Conservation (phyloP, 805 yeast species). For the Lachancea quebecensis region DNA sequence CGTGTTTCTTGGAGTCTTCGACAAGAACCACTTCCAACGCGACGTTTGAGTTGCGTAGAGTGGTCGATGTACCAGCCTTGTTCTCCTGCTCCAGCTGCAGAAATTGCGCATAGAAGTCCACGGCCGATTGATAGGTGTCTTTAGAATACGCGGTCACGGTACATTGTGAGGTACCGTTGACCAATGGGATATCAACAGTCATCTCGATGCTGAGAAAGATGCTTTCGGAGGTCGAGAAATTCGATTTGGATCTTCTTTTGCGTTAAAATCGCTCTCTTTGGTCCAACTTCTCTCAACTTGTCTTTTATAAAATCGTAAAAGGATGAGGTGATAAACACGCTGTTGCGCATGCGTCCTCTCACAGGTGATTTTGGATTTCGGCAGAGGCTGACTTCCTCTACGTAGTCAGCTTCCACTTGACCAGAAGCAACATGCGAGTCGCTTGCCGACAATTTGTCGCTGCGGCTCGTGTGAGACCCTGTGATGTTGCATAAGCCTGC, state of each 20-base stretch:
- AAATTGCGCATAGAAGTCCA: slow-evolving; percentile 43
- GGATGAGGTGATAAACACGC: slow-evolving; percentile 8
- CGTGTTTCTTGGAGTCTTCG: slow-evolving; percentile 14
- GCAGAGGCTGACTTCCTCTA: slow-evolving; percentile 6
- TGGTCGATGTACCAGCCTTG: slow-evolving; percentile 1
- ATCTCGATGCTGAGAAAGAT: slow-evolving; percentile 2
- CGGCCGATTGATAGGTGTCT: slow-evolving; percentile 38
- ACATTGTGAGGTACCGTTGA: slow-evolving; percentile 52
- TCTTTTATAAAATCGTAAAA: slow-evolving; percentile 5
- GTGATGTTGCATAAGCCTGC: too few species aligned
- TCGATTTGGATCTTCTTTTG: neutral
- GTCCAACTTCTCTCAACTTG: slow-evolving; percentile 1
- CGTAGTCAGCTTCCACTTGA: slow-evolving; percentile 6
- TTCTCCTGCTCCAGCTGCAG: slow-evolving; percentile 14
- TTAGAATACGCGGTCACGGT: slow-evolving; percentile 46
- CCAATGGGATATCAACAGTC: slow-evolving; percentile 25
- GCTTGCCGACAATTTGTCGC: too few species aligned
- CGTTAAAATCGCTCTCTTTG: too few species aligned
- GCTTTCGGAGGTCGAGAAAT: neutral
- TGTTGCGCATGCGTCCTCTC: slow-evolving; percentile 5
- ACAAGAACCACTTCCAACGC: slow-evolving; percentile 25
- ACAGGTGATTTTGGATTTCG: slow-evolving; percentile 6
- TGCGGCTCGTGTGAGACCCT: too few species aligned
- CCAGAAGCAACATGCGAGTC: slow-evolving; percentile 2
- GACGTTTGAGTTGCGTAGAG: slow-evolving; percentile 16